Evolutionary conservation across 2,329 filamentous ascomycete species (phyloP).

Genomic region (Microcyclospora tardicrescens): DNA sequence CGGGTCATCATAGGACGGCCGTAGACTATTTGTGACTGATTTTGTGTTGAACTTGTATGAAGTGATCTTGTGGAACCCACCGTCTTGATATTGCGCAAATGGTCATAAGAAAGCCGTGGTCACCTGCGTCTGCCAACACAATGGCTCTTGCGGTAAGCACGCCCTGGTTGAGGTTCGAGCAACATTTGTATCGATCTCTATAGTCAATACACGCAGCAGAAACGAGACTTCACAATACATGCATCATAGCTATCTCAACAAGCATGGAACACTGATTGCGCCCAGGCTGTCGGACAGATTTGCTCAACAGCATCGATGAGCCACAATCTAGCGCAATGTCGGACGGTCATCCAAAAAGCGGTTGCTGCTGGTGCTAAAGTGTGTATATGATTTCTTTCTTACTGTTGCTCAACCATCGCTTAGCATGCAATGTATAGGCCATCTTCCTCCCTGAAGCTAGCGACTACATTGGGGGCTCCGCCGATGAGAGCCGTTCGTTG

Average conservation of each 20-base stretch:
- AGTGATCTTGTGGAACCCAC: too few species aligned
- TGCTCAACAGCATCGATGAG: constrained; percentile 69
- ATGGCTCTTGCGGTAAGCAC: constrained; percentile 17
- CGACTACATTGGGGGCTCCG: constrained; percentile 68
- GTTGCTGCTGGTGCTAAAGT: constrained; percentile 67
- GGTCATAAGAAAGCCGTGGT: constrained; percentile 5
- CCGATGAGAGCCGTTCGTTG: constrained; percentile 56
- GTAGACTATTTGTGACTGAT: too few species aligned
- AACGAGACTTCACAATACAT: neutral
- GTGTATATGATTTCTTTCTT: neutral
- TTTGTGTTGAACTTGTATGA: too few species aligned
- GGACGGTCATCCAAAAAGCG: constrained; percentile 57
- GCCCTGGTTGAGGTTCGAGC: too few species aligned
- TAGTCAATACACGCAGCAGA: neutral
- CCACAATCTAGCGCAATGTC: constrained; percentile 70
- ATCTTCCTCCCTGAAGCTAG: constrained; percentile 87
- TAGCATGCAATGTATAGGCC: constrained; percentile 35
- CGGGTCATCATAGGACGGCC: too few species aligned
- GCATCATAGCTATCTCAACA: too few species aligned
- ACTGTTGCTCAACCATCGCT: neutral
- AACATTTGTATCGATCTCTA: neutral
- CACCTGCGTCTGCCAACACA: constrained; percentile 2
- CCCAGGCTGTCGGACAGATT: constrained; percentile 75
- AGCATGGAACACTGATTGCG: too few species aligned
- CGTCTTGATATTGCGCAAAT: neutral